A percentile compares a stretch with the other conserved stretches of the same genome.
Evolutionary conservation across 495 filamentous ascomycete genomes (phyloP).

Genomic region (Lasiosphaeriaceae sp.): DNA sequence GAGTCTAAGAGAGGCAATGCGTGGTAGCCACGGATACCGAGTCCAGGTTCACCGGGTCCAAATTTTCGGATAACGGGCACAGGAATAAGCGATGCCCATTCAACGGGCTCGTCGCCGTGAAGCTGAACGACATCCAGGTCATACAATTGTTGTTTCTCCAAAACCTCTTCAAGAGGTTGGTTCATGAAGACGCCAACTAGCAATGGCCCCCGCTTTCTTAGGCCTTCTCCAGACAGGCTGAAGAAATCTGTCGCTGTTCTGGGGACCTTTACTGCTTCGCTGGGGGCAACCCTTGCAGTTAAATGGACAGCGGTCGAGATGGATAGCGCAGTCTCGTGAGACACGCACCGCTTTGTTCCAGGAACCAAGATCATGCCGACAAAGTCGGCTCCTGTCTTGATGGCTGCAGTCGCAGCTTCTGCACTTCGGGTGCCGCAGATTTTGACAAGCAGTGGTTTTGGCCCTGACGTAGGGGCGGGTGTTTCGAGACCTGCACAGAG

Average conservation of each 20-base stretch:
- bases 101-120: constrained; percentile 85
- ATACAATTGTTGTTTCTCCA: constrained; percentile 69
- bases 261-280: constrained; percentile 10
- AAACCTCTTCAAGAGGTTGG: constrained; percentile 76
- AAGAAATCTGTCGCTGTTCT: constrained; percentile 42
- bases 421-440: constrained; percentile 91
- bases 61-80: constrained; percentile 88
- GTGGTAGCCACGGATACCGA: constrained; percentile 77
- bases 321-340: constrained; percentile 66
- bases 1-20: constrained; percentile 80
- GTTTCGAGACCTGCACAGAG: constrained; percentile 61
- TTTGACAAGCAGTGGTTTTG: constrained; percentile 66
- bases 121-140: constrained; percentile 89
- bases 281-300: constrained; percentile 16
- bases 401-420: constrained; percentile 74
- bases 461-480: constrained; percentile 20
- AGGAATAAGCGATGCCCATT: constrained; percentile 83
- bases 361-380: constrained; percentile 89
- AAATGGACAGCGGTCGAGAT: constrained; percentile 75
- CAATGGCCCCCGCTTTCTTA: constrained; percentile 54
- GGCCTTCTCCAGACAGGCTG: constrained; percentile 33
- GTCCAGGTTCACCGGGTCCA: constrained; percentile 61
- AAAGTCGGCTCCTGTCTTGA: constrained; percentile 85
- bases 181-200: constrained; percentile 94
- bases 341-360: constrained; percentile 73